phyloP scores from a whole-genome alignment of 306 rosid species.

The Pueraria montana region DNA sequence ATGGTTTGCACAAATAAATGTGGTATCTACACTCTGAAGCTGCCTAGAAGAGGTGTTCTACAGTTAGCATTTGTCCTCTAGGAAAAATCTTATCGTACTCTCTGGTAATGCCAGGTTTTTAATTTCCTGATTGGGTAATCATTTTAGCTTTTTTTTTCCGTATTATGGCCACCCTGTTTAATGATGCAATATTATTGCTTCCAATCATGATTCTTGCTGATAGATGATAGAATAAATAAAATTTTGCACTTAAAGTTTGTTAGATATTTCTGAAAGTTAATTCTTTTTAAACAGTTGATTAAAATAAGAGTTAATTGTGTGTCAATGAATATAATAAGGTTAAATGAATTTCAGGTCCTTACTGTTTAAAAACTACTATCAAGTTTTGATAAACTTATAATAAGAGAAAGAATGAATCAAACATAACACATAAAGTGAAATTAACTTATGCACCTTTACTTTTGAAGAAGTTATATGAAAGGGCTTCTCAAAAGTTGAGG shows the following conservation, averaged over 20 bases:
- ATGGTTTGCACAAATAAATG: slow-evolving; percentile 31
- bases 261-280: slow-evolving; percentile 30
- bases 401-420: not conserved
- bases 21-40: slow-evolving; percentile 21
- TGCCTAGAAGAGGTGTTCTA: slow-evolving; percentile 36
- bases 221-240: slow-evolving; percentile 7
- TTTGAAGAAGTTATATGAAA: not conserved
- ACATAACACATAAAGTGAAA: not conserved
- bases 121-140: slow-evolving; percentile 14
- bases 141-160: slow-evolving; percentile 16
- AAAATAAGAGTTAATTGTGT: not conserved
- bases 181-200: not conserved
- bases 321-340: slow-evolving; percentile 12
- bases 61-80: not conserved
- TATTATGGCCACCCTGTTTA: not conserved
- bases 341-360: slow-evolving; percentile 5
- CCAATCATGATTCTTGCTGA: slow-evolving; percentile 32
- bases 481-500: not conserved
- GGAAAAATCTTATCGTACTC: slow-evolving; percentile 28
- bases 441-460: not conserved
- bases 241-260: slow-evolving; percentile 16
- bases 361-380: slow-evolving; percentile 1
- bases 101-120: not conserved
- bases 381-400: not conserved
- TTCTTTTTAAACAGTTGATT: not conserved